Conservation (phyloP, 1,284 basidiomycete species). For the Ganoderma multipileum region DNA sequence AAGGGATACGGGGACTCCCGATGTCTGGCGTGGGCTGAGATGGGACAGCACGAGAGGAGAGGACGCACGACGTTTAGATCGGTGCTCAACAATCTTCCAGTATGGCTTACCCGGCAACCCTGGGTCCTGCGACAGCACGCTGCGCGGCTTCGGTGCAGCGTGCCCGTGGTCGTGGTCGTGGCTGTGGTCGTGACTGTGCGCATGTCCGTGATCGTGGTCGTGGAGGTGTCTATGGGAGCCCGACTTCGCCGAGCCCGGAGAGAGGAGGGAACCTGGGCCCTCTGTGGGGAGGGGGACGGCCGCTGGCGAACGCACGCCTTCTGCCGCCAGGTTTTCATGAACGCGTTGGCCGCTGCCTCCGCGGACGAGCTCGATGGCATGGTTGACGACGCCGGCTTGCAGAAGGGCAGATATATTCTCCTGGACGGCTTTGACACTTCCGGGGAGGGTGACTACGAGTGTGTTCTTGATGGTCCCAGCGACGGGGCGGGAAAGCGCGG, state of each 20-base stretch:
- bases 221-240: conserved; percentile 17
- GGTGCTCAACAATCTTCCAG: conserved; percentile 17
- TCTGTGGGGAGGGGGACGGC: conserved; percentile 36
- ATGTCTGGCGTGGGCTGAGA: conserved; percentile 66
- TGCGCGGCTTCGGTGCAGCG: conserved; percentile 55
- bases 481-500: conserved; percentile 82
- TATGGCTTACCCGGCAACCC: conserved; percentile 60
- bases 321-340: conserved; percentile 49
- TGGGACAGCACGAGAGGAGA: not conserved
- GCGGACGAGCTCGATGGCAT: conserved; percentile 78
- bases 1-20: conserved; percentile 81
- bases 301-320: conserved; percentile 18
- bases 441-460: conserved; percentile 82
- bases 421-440: conserved; percentile 83
- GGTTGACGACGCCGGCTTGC: conserved; percentile 59
- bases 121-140: conserved; percentile 72
- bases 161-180: conserved; percentile 55
- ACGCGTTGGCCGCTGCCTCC: conserved; percentile 72
- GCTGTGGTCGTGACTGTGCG: conserved; percentile 46
- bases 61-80: conserved; percentile 15
- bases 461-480: conserved; percentile 76
- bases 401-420: conserved; percentile 79
- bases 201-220: conserved; percentile 15
- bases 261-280: conserved; percentile 35
- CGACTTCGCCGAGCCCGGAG: conserved; percentile 6